Conservation (phyloP, 2,329 filamentous ascomycete genomes). For the Aspergillus neotritici region DNA sequence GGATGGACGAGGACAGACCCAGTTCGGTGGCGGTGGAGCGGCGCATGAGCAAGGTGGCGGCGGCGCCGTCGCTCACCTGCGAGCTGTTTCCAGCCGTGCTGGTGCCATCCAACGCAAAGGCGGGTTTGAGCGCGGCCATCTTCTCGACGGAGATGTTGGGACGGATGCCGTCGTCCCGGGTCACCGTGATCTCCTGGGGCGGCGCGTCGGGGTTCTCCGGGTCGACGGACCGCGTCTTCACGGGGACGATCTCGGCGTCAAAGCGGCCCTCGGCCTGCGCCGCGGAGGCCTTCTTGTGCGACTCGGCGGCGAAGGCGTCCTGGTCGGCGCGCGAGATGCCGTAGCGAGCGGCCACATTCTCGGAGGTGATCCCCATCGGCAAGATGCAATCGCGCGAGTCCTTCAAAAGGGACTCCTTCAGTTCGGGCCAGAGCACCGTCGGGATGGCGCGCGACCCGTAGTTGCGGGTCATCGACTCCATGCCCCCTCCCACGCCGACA, state of each 20-base stretch:
- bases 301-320: constrained; percentile 72
- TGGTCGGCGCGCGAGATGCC: constrained; percentile 68
- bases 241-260: constrained; percentile 71
- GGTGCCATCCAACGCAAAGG: constrained; percentile 67
- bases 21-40: constrained; percentile 70
- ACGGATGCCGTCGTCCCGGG: constrained; percentile 77
- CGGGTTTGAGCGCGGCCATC: constrained; percentile 75
- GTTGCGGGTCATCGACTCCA: constrained; percentile 95
- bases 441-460: constrained; percentile 84
- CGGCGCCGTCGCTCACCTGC: constrained; percentile 84
- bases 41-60: constrained; percentile 76
- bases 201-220: constrained; percentile 56
- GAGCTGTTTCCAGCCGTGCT: constrained; percentile 81
- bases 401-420: constrained; percentile 58
- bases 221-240: constrained; percentile 63
- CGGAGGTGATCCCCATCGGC: constrained; percentile 85
- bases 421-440: constrained; percentile 68
- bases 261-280: constrained; percentile 68
- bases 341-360: constrained; percentile 80
- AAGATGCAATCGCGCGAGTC: constrained; percentile 83
- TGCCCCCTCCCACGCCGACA: constrained; percentile 75
- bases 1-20: constrained; percentile 62
- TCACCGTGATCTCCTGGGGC: constrained; percentile 59
- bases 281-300: constrained; percentile 65
- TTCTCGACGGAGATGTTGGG: constrained; percentile 62